These are phyloP conservation scores for Solanum raphanifolium DNA, from an alignment of 257 asterid genomes.

Conservation along the genomic window DNA sequence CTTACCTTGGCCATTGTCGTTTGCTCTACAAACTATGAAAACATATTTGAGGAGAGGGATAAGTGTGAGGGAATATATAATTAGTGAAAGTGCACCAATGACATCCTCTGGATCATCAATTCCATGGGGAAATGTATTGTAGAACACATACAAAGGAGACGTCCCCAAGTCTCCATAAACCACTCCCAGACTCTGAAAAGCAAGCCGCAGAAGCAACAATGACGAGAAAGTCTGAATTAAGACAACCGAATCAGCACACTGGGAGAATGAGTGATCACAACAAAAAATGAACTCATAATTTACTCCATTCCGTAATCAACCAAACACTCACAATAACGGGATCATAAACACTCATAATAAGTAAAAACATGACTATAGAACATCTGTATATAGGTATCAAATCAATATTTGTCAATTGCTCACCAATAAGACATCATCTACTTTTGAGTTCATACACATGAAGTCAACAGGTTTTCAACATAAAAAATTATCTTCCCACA, in stretches of 20 bases:
- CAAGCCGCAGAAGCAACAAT: conserved; percentile 76
- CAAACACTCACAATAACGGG: not conserved
- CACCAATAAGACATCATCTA: not conserved
- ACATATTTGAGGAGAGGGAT: conserved; percentile 96
- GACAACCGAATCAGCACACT: not conserved
- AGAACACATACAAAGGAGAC: conserved; percentile 92
- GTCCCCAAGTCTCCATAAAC: conserved; percentile 99
- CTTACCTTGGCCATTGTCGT: conserved; percentile 94
- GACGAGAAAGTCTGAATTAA: conserved; percentile 68
- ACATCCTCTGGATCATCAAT: conserved; percentile 73
- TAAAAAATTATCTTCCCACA: not conserved
- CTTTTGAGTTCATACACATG: not conserved
- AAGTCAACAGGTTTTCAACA: not conserved
- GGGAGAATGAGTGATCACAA: not conserved
- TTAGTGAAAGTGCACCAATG: conserved; percentile 88
- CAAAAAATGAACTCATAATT: not conserved
- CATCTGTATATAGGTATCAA: not conserved
- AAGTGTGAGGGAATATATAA: conserved; percentile 90
- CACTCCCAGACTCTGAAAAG: conserved; percentile 96
- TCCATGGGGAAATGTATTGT: conserved; percentile 84
- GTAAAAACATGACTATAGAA: not conserved
- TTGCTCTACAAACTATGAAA: conserved; percentile 94
- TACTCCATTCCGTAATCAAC: not conserved
- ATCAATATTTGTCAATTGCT: not conserved
- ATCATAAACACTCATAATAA: not conserved